phyloP scores from a whole-genome alignment of 2,329 filamentous ascomycete species.

The Ustilaginoidea virens region DNA sequence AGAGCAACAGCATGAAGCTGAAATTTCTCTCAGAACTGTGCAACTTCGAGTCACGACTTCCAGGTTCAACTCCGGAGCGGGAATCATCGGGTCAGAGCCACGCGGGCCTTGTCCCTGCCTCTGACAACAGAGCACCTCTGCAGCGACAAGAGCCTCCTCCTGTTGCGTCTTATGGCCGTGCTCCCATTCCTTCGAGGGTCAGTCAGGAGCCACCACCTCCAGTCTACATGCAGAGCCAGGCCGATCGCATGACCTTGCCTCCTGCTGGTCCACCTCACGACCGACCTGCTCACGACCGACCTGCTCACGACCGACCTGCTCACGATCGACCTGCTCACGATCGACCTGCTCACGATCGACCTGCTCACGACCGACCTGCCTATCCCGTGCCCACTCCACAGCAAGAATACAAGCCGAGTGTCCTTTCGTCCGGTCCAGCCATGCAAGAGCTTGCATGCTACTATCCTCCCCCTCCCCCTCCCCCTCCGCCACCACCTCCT shows the following conservation, averaged over 20 bases:
- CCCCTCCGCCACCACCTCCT: constrained; percentile 8
- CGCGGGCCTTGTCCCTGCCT: too few species aligned
- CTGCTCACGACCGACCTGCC: constrained; percentile 9
- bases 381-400: constrained; percentile 4
- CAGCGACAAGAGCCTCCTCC: constrained; percentile 11
- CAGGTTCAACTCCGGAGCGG: constrained; percentile 8
- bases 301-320: constrained; percentile 5
- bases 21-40: constrained; percentile 20
- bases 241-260: constrained; percentile 9
- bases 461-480: too few species aligned
- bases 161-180: constrained; percentile 9
- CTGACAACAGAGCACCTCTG: too few species aligned
- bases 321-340: constrained; percentile 8
- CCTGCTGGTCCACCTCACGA: constrained; percentile 10
- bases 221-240: constrained; percentile 9
- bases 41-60: constrained; percentile 14
- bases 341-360: neutral
- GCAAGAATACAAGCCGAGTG: constrained; percentile 7
- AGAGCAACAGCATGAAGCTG: constrained; percentile 13
- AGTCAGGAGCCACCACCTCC: constrained; percentile 12
- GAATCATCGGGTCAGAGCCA: too few species aligned
- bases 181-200: constrained; percentile 11
- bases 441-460: constrained; percentile 11
- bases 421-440: constrained; percentile 7
- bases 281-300: constrained; percentile 5